Conservation (phyloP, 2,329 filamentous ascomycete genomes). For the Chrysosphaeria jannelii region DNA sequence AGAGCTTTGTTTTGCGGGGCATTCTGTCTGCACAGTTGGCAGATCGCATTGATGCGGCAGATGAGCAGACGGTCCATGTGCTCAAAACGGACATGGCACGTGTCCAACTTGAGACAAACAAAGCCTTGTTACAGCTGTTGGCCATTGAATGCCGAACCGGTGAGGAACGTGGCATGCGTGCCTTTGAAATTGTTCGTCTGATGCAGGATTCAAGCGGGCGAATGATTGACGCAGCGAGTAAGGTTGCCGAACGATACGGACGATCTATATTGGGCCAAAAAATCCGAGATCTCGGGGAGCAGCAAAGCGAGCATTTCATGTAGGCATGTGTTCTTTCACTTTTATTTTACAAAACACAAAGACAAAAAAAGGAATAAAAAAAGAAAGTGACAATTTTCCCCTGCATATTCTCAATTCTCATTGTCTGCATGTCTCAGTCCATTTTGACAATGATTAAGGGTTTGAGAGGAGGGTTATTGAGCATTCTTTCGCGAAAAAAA, state of each 20-base stretch:
- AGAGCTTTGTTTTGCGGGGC: slow-evolving; percentile 47
- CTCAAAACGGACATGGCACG: slow-evolving; percentile 37
- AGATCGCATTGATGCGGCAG: slow-evolving; percentile 29
- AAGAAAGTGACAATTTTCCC: too few species aligned
- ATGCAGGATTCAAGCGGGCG: slow-evolving; percentile 62
- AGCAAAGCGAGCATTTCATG: too few species aligned
- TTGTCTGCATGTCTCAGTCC: too few species aligned
- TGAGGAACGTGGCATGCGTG: slow-evolving; percentile 83
- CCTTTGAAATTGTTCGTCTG: slow-evolving; percentile 63
- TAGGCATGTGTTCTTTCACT: too few species aligned
- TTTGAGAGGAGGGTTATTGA: too few species aligned
- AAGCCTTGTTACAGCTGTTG: slow-evolving; percentile 64
- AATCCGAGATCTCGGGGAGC: slow-evolving; percentile 62
- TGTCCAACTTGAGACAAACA: slow-evolving; percentile 65
- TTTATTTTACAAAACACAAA: too few species aligned
- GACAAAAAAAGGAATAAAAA: too few species aligned
- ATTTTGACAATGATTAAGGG: too few species aligned
- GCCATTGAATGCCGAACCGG: slow-evolving; percentile 74
- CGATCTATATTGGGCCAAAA: slow-evolving; percentile 58
- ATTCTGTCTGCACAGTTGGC: slow-evolving; percentile 43
- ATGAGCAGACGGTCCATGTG: slow-evolving; percentile 25
- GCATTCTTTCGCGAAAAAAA: too few species aligned
- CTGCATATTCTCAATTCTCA: too few species aligned
- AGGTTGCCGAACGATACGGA: slow-evolving; percentile 67
- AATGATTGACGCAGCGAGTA: slow-evolving; percentile 75